Conservation (phyloP, 805 yeast species). For the Metschnikowia gruessii region DNA sequence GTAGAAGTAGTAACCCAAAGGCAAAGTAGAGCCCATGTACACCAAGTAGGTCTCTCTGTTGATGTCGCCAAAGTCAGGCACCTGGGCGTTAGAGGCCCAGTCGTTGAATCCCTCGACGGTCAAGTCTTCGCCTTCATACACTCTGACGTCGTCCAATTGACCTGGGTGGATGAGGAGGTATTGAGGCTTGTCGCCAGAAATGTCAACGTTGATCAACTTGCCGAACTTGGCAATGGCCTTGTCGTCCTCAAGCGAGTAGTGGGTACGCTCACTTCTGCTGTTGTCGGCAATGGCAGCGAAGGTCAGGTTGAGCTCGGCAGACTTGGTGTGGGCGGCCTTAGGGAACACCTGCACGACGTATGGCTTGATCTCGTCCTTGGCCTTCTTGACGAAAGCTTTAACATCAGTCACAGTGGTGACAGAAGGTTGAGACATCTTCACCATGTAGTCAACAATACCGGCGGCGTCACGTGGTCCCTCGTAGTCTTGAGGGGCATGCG, state of each 20-base stretch:
- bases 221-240: slow-evolving; percentile 39
- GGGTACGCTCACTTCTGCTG: slow-evolving; percentile 61
- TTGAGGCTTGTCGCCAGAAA: slow-evolving; percentile 31
- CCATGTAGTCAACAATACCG: slow-evolving; percentile 75
- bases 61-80: slow-evolving; percentile 87
- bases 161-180: slow-evolving; percentile 49
- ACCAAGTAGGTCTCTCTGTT: slow-evolving; percentile 71
- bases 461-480: slow-evolving; percentile 81
- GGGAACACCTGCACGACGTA: slow-evolving; percentile 55
- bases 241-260: slow-evolving; percentile 50
- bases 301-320: slow-evolving; percentile 44
- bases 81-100: slow-evolving; percentile 59
- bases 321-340: slow-evolving; percentile 26
- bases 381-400: slow-evolving; percentile 49
- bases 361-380: slow-evolving; percentile 47
- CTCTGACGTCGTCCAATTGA: slow-evolving; percentile 44
- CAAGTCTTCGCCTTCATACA: slow-evolving; percentile 36
- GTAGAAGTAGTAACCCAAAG: slow-evolving; percentile 88
- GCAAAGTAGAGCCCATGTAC: slow-evolving; percentile 70
- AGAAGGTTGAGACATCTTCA: slow-evolving; percentile 78
- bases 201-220: slow-evolving; percentile 28
- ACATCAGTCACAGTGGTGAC: slow-evolving; percentile 42
- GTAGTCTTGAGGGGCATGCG: slow-evolving; percentile 54
- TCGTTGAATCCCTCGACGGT: slow-evolving; percentile 34
- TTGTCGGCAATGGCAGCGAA: slow-evolving; percentile 60